These are phyloP conservation scores for Wickerhamiella nectarea DNA, from an alignment of 805 yeast genomes.

Conservation along the genomic window DNA sequence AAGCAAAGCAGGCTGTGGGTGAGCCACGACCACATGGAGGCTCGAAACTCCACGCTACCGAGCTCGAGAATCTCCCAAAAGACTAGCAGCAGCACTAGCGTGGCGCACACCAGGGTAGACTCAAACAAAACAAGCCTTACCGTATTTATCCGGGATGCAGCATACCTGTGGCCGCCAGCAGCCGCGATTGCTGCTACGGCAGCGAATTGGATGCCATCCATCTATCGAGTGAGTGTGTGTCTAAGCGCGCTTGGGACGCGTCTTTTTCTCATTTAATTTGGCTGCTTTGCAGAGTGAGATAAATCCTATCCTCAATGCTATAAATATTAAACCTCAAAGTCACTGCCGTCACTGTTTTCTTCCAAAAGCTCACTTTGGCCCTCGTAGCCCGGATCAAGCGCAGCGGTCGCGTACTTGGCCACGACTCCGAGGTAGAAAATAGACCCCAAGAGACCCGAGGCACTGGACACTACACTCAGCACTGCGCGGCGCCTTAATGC, in stretches of 20 bases:
- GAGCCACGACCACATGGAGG: constrained; percentile 15
- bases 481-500: not conserved
- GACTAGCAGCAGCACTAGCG: constrained; percentile 25
- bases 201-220: not conserved
- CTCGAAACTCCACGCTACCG: constrained; percentile 14
- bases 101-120: constrained; percentile 1
- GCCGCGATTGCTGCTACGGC: not conserved
- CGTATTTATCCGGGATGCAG: constrained; percentile 1
- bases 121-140: constrained; percentile 12
- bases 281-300: too few species aligned
- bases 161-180: not conserved
- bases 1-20: constrained; percentile 19
- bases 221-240: too few species aligned
- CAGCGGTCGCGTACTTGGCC: constrained; percentile 17
- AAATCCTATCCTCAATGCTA: not conserved
- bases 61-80: constrained; percentile 27
- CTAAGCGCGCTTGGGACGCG: too few species aligned
- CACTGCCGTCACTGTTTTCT: constrained; percentile 21
- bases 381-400: constrained; percentile 19
- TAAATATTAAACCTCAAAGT: constrained; percentile 8
- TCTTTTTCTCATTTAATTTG: too few species aligned
- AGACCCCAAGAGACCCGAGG: constrained; percentile 18
- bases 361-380: constrained; percentile 20
- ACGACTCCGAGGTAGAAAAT: constrained; percentile 19
- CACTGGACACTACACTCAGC: constrained; percentile 3